Base-by-base conservation (phyloP, 83 land plant species). In the Picea abies region DNA sequence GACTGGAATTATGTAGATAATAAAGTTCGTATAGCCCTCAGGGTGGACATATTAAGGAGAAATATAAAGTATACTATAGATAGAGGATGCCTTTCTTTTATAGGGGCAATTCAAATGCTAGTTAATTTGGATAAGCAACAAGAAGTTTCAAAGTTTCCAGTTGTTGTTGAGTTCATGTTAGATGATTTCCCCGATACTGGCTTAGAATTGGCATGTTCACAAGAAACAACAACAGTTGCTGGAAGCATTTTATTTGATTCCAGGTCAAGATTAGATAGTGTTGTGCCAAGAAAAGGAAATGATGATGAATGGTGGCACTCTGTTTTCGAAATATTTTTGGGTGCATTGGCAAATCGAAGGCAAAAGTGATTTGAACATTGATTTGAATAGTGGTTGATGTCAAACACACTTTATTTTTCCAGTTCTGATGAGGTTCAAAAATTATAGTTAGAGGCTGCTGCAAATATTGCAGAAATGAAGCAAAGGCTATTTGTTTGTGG, bases 1-100 rank as follows among this genome's bases (percentile, higher is more conserved):
- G 88, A 88, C 37, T 88, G 88, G 90, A 72, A 85, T 19, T 79
- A 81, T 5, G 67, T 85, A 10, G 88, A 88, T 62, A 80, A 80
- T 1, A 83, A 82, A 62, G n/a, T n/a, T n/a, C 71, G 88, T 3
- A 79, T 83, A 15, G 82, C 62, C 23, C 35, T 82, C 26, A 72
- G 58, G 66, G 29, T 88, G 62, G 68, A 56, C 11, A 16, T 85
- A 77, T 37, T 88, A 11, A 69, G 69, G 39, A 85, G 37, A 60
- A 78, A 85, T 80, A 47, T 85, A 16, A 17, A 20, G 23, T 4
- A 76, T 19, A 88, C 83, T 0, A n/a, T 85, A 19, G 23, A 47
- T 0, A 58, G 19, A 4, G 86, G 84, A 58, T 77, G 37, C 14
- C 60, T 77, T 15, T 39, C 76, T 19, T 0, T 8, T 5, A 20